Percentiles rank a stretch among this genome's conserved stretches.
These are phyloP conservation scores for Hygrophoropsis aurantiaca DNA, from an alignment of 768 basidiomycete species.

Conservation along the genomic window DNA sequence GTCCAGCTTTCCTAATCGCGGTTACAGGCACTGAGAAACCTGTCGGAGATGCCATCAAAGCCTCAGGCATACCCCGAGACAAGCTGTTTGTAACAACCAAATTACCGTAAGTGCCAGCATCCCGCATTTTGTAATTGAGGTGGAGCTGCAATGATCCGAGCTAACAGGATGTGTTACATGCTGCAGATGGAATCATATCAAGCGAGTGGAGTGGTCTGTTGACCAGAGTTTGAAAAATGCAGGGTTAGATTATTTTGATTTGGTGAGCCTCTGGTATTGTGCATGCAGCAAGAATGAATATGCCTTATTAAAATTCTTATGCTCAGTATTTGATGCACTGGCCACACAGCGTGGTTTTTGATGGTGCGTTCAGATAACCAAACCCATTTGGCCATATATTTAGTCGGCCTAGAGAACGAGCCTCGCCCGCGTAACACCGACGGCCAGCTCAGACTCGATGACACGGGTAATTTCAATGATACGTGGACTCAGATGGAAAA, in stretches of 20 bases:
- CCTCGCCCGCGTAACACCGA: conserved; percentile 16
- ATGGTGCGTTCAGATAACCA: conserved; percentile 5
- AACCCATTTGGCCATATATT: neutral
- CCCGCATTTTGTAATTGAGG: conserved; percentile 11
- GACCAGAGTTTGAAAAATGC: conserved; percentile 34
- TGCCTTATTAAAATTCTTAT: neutral
- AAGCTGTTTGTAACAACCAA: conserved; percentile 54
- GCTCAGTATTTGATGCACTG: conserved; percentile 38
- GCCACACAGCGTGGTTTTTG: conserved; percentile 25
- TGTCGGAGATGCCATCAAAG: conserved; percentile 45
- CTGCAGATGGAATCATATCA: conserved; percentile 29
- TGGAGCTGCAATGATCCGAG: neutral
- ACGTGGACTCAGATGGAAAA: conserved; percentile 30
- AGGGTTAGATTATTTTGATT: conserved; percentile 44
- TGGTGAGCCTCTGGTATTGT: conserved; percentile 36
- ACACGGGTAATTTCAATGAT: conserved; percentile 19
- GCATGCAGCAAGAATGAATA: neutral
- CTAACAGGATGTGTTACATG: too few species aligned
- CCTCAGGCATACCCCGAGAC: conserved; percentile 47
- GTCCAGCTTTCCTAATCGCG: neutral
- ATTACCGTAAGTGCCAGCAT: conserved; percentile 29
- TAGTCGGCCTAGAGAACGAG: neutral
- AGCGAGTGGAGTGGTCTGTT: conserved; percentile 34
- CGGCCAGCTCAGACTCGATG: conserved; percentile 13
- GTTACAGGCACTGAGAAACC: conserved; percentile 33